Base-by-base conservation (phyloP, 1,284 basidiomycete species). In the Wallemia mellicola region DNA sequence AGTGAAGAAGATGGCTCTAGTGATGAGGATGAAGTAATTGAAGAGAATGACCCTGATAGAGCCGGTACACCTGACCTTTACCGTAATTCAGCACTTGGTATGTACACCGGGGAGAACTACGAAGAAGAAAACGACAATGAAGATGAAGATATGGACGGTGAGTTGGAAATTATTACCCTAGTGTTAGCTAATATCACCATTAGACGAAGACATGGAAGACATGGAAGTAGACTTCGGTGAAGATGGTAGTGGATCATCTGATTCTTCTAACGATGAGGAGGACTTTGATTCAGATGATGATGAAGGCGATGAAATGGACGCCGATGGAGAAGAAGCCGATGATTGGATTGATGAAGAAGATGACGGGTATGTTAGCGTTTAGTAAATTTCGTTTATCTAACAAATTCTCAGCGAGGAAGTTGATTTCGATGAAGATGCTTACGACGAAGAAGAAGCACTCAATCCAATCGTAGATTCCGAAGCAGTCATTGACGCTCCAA, bases 11-110 rank as follows among this genome's bases (percentile, higher is more conserved):
- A 58, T 24, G 64, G 62, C 22, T 64, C 64, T 28, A 65, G 66
- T 60, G 69, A 70, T 19, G 75, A 75, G 7, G 77, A 77, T 15
- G 80, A 79, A 1, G 72, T 76, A 24, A 73, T 75, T 22, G 78
- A 76, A 7, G 79, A 81, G 54, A 71, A 17, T 24, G 15, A 26
- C 15, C 7, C 69, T 28, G 75, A 70, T 24, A 75, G 81, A 11
- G 83, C 85, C 66, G 87, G 86, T 66, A 87, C 86, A 0, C 86
- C 87, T 5, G 87, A 98, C 70, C 73, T 98, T 24, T 98, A 98
- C 71, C 82, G 92, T 61, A 94, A 92, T 70, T 98, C 92, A 0
- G 85, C 88, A 2, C 76, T 99, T 38, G 94, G 92, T 65, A 91
- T 98, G 88, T 85, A 71, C 67, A 28, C 15, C 24, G 27, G 24